Evolutionary conservation across 306 rosid species (phyloP), one percentile per base, ranked within the genome.

Genomic region (Cucurbita maxima): DNA sequence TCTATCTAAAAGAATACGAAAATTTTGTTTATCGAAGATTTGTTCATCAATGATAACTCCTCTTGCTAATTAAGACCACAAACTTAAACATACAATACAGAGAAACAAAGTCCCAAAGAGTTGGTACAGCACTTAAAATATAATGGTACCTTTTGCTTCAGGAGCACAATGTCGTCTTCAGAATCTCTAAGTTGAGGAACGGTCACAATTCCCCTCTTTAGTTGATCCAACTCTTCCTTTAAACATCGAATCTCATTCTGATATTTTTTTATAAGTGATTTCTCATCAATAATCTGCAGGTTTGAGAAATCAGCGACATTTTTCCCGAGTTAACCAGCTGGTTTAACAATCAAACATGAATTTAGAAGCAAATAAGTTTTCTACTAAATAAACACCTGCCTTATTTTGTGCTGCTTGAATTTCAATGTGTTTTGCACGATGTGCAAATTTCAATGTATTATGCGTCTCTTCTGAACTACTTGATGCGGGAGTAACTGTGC

Each of bases 401-500:
- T 87, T 95, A 82, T 95, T 95, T 75, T 95, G 99, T 70, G 99
- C 88, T 37, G 99, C 92, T 82, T 88, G 87, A 81, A 95, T 95
- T 87, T 95, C 99, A 34, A 95, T 89, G 78, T 95, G 97, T 78
- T 95, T 95, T 51, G 96, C 96, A 63, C 99, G 90, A 83, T 95
- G 99, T 40, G 99, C 99, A 80, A 95, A 95, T 83, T 95, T 95
- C 78, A 95, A 81, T 6, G 99, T 95, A 77, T 95, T 95, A 76
- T 95, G 96, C 1, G 97, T 95, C 88, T 95, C 99, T 82, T 95
- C 99, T 10, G 88, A 83, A 78, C 88, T 89, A 87, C 97, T 91
- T 75, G 99, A 95, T 53, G 99, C 88, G 82, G 99, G 99, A 79
- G 99, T 95, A 71, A 95, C 89, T 3, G 96, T 95, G 84, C 99